Conservation (phyloP, 2,329 filamentous ascomycete genomes). For the Blastomyces percursus region DNA sequence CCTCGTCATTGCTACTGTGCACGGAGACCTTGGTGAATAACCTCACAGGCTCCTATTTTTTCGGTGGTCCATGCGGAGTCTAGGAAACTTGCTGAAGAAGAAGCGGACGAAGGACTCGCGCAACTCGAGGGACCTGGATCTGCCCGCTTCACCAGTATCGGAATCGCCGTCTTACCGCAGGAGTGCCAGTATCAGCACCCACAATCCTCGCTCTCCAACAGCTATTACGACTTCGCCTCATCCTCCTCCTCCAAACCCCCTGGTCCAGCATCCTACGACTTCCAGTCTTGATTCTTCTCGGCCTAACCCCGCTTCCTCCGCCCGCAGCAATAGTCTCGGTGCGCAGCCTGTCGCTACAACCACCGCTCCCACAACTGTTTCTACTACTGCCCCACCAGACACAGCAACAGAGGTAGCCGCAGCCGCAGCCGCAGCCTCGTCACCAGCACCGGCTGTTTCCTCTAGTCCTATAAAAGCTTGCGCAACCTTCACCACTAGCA, state of each 20-base stretch:
- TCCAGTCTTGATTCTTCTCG: neutral
- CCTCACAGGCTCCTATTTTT: constrained; percentile 4
- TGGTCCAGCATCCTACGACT: constrained; percentile 11
- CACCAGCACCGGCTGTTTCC: neutral
- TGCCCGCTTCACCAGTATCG: constrained; percentile 14
- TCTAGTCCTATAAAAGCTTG: neutral
- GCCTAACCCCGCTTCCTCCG: neutral
- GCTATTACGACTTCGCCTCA: constrained; percentile 7
- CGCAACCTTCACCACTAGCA: neutral
- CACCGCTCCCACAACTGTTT: neutral
- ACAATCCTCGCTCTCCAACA: constrained; percentile 12
- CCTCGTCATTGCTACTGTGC: neutral
- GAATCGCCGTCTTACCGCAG: constrained; percentile 17
- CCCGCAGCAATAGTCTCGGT: neutral
- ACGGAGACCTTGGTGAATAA: neutral
- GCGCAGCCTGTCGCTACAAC: neutral
- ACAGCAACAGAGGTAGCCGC: neutral
- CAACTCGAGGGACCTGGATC: constrained; percentile 28
- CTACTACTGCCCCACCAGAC: neutral
- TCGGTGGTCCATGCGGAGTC: constrained; percentile 66
- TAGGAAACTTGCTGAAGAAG: constrained; percentile 89
- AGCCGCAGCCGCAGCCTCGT: neutral
- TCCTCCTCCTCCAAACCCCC: constrained; percentile 13
- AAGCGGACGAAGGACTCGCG: constrained; percentile 88
- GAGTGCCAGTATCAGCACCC: constrained; percentile 4